Evolutionary conservation across 2,329 filamentous ascomycete species (phyloP), one percentile per base, ranked within the genome.

Genomic region (Volutella citrinella): DNA sequence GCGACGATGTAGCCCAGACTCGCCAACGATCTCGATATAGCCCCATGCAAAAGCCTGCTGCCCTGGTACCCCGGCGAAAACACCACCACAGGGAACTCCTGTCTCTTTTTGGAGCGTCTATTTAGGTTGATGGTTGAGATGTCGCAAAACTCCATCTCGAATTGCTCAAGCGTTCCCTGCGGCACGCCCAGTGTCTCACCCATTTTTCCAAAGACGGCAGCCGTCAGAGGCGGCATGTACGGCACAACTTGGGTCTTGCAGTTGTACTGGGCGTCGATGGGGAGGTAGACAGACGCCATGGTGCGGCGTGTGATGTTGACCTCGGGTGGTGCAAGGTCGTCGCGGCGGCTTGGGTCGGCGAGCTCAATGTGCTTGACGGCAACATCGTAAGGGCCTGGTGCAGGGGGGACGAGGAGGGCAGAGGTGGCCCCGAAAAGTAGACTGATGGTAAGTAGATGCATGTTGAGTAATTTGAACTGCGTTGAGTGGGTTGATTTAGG

Each of bases 1-100:
- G 72, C 47, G 5, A 75, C 61, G 10, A 61, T 57, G 28, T 64
- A 68, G 0, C 70, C 70, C 5, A 63, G 56, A 6, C 64, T 67
- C 2, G 69, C 67, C 12, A 75, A 50, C 5, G 66, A 61, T 12
- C 61, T 58, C 1, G 66, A 63, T 27, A 66, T 54, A 3, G 59
- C 64, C 3, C 57, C 59, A 42, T 73, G 70, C 2, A 69, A 32
- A 7, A 67, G 46, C 3, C 69, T 57, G 1, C 63, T 59, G 0
- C 59, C 60, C 11, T 59, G 61, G 8, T 63, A 55, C 5, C 68
- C 71, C 0, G 69, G 68, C 1, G 64, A 67, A 27, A 75, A 60
- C 12, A 73, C 37, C 0, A 13, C 24, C 3, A 47, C 16, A 4
- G 41, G 28, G 5, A 32, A 46, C 2, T 34, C 10, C 3, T 30